Conservation (phyloP, 2,329 filamentous ascomycete genomes). For the Apiospora sp. region DNA sequence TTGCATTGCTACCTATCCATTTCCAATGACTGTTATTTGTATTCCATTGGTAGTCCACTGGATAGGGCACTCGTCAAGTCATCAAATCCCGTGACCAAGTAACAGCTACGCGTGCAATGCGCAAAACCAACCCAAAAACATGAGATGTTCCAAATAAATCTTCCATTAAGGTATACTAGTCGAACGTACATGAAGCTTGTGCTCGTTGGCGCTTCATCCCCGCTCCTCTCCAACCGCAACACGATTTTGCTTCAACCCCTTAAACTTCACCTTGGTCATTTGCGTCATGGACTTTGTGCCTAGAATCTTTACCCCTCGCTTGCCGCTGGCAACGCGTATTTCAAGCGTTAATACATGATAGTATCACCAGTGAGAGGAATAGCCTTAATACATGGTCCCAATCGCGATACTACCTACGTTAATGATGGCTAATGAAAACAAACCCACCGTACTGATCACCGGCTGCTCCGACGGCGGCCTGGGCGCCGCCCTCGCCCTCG, state of each 20-base stretch:
- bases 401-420: not conserved
- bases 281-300: slow-evolving; percentile 13
- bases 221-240: not conserved
- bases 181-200: not conserved
- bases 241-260: not conserved
- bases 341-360: no score
- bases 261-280: not conserved
- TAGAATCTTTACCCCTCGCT: not conserved
- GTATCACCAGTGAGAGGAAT: no score
- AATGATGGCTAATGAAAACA: not conserved
- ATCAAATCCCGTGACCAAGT: not conserved
- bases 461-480: slow-evolving; percentile 28
- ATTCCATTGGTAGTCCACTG: no score
- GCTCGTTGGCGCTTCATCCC: not conserved
- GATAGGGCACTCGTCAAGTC: not conserved
- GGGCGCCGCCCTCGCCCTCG: slow-evolving; percentile 27
- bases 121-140: not conserved
- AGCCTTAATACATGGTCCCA: not conserved
- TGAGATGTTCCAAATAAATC: not conserved
- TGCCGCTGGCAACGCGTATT: not conserved
- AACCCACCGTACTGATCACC: slow-evolving; percentile 27
- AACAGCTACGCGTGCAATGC: not conserved
- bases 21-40: no score
- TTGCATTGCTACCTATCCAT: no score
- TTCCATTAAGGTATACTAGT: not conserved